Conservation (phyloP, 306 rosid genomes). For the Rosa rugosa region DNA sequence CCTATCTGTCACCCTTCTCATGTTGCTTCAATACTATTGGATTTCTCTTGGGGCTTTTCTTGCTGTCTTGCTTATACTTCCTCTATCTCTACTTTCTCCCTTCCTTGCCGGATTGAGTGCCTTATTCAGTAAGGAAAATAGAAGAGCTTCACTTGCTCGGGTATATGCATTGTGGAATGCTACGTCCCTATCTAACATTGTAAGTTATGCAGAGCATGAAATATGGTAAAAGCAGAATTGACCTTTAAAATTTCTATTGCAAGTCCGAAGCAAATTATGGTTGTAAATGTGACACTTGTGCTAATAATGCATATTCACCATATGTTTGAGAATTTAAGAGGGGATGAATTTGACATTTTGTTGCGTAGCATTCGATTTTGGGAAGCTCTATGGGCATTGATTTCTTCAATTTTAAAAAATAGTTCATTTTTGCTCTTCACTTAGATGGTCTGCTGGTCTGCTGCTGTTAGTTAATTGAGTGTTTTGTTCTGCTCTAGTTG, state of each 20-base stretch:
- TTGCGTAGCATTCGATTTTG: background rate
- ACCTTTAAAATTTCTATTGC: conserved; percentile 9
- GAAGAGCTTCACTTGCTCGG: conserved; percentile 88
- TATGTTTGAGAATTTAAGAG: background rate
- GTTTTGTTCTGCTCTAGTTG: background rate
- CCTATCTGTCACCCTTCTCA: conserved; percentile 84
- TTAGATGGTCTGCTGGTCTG: background rate
- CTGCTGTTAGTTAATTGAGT: background rate
- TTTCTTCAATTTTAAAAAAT: background rate
- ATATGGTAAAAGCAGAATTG: conserved; percentile 11
- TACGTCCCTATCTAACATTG: conserved; percentile 80
- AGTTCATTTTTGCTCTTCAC: background rate
- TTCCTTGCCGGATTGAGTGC: conserved; percentile 99
- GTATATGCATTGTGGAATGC: conserved; percentile 97
- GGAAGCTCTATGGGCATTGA: background rate
- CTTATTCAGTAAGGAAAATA: conserved; percentile 86
- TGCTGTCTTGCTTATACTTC: conserved; percentile 81
- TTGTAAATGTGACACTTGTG: background rate
- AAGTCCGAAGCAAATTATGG: conserved; percentile 18
- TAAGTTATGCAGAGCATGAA: conserved; percentile 49
- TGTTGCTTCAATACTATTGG: conserved; percentile 97
- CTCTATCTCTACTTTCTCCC: conserved; percentile 85
- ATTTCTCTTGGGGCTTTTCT: conserved; percentile 92
- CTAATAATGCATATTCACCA: conserved; percentile 3
- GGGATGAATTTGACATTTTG: background rate